These are phyloP conservation scores for Elongisporangium anandrum DNA, from an alignment of 352 stramenopile genomes.

Conservation along the genomic window DNA sequence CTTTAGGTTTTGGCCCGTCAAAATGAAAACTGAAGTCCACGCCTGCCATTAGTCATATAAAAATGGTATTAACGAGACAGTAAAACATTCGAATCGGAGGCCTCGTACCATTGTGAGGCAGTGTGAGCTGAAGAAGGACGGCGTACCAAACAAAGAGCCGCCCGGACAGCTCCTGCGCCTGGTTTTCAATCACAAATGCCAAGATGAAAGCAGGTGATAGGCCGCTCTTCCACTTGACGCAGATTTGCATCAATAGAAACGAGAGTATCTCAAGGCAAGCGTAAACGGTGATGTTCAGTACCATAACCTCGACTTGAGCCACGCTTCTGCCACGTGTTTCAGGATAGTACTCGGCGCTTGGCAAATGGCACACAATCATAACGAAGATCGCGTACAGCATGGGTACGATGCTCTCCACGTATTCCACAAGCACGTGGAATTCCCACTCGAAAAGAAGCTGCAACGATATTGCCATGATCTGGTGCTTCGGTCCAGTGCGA, in stretches of 20 bases:
- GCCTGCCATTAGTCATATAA: too few relatives aligned
- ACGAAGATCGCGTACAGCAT: slow-evolving; percentile 2
- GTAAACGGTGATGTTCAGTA: slow-evolving; percentile 16
- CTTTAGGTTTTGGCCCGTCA: too few relatives aligned
- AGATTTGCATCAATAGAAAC: slow-evolving; percentile 11
- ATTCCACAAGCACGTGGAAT: not conserved
- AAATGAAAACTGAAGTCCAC: too few relatives aligned
- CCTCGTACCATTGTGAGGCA: too few relatives aligned
- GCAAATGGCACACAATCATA: slow-evolving; percentile 13
- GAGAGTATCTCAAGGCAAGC: slow-evolving; percentile 15
- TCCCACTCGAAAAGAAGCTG: not conserved
- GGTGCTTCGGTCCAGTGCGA: not conserved
- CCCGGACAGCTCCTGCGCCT: slow-evolving; percentile 15
- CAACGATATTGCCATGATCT: not conserved
- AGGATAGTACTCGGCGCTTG: slow-evolving; percentile 20
- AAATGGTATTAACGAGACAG: too few relatives aligned
- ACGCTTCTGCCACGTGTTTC: slow-evolving; percentile 11
- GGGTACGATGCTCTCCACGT: not conserved
- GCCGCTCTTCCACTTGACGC: slow-evolving; percentile 17
- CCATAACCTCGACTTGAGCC: not conserved
- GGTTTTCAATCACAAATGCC: slow-evolving; percentile 29
- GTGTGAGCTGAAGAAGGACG: slow-evolving; percentile 6
- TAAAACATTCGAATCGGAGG: too few relatives aligned
- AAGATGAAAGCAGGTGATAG: slow-evolving; percentile 20
- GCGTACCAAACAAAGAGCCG: slow-evolving; percentile 22